Percentiles rank a stretch among this genome's conserved stretches.
These are phyloP conservation scores for Pythium pectinolyticum DNA, from an alignment of 352 stramenopile genomes.

Conservation along the genomic window DNA sequence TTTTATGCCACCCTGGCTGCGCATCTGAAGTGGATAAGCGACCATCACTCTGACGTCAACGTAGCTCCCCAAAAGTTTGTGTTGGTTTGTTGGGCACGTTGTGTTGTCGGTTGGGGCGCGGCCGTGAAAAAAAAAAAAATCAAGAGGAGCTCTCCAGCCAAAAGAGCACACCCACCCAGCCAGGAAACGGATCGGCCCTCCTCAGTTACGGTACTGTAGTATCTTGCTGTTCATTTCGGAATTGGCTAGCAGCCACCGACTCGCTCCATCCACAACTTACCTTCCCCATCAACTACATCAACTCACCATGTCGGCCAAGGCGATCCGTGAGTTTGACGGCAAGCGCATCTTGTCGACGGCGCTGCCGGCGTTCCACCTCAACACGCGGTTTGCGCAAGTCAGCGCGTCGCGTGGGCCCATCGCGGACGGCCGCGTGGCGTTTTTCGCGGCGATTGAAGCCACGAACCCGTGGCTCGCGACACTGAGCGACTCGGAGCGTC, in stretches of 20 bases:
- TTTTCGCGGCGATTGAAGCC: conserved; percentile 69
- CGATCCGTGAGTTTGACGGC: conserved; percentile 95
- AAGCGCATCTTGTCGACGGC: conserved; percentile 91
- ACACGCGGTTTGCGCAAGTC: conserved; percentile 77
- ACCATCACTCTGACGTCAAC: conserved; percentile 21
- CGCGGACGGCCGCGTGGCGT: conserved; percentile 38
- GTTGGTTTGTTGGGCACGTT: too few species aligned
- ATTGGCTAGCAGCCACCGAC: conserved; percentile 19
- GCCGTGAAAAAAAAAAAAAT: conserved; percentile 1
- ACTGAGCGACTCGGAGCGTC: conserved; percentile 63
- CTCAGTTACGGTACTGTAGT: too few species aligned
- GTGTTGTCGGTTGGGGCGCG: too few species aligned
- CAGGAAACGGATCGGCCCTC: too few species aligned
- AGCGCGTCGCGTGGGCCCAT: conserved; percentile 29
- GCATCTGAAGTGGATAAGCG: background rate
- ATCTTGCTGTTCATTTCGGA: conserved; percentile 18
- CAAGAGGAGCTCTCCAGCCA: too few species aligned
- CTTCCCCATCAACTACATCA: background rate
- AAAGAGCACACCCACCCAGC: too few species aligned
- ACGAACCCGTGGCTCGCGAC: conserved; percentile 83
- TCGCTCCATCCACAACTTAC: background rate
- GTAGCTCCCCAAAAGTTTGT: too few species aligned
- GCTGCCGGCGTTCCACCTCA: conserved; percentile 75
- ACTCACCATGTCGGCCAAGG: conserved; percentile 92
- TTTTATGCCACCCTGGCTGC: conserved; percentile 2